Conservation (phyloP, 495 filamentous ascomycete species). For the Pseudotulostoma volvatum region DNA sequence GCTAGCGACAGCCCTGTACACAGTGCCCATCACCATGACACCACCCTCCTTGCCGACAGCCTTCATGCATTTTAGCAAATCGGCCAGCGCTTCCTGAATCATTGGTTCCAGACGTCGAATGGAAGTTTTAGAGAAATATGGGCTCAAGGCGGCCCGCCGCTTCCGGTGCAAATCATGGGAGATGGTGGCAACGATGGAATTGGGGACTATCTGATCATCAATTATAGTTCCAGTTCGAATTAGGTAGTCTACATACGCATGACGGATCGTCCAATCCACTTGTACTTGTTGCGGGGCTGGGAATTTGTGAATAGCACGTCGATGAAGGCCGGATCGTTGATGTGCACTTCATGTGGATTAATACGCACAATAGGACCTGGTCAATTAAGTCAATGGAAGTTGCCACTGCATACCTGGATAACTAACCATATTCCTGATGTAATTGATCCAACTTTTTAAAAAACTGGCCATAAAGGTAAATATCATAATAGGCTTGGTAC, state of each 20-base stretch:
- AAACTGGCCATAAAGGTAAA: constrained; percentile 4
- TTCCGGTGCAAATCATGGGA: constrained; percentile 17
- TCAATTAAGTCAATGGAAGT: no score
- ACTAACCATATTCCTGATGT: constrained; percentile 10
- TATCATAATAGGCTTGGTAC: constrained; percentile 10
- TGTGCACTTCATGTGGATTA: constrained; percentile 33
- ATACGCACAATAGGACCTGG: constrained; percentile 38
- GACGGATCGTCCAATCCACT: no score
- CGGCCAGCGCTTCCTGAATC: not conserved
- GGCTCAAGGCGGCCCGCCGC: constrained; percentile 14
- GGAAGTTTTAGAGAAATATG: constrained; percentile 2
- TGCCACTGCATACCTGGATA: no score
- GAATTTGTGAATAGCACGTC: constrained; percentile 18
- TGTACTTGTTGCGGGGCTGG: constrained; percentile 15
- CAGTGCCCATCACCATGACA: constrained; percentile 1
- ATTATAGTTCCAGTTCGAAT: not conserved
- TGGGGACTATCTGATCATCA: constrained; percentile 7
- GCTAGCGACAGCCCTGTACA: constrained; percentile 12
- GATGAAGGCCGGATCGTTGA: constrained; percentile 23
- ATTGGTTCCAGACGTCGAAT: not conserved
- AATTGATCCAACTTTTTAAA: constrained; percentile 6
- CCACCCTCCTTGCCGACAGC: not conserved
- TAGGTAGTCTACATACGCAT: no score
- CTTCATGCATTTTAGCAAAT: not conserved
- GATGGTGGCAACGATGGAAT: constrained; percentile 21